phyloP scores from a whole-genome alignment of 768 basidiomycete genomes.

The Hypholoma sublateritium region DNA sequence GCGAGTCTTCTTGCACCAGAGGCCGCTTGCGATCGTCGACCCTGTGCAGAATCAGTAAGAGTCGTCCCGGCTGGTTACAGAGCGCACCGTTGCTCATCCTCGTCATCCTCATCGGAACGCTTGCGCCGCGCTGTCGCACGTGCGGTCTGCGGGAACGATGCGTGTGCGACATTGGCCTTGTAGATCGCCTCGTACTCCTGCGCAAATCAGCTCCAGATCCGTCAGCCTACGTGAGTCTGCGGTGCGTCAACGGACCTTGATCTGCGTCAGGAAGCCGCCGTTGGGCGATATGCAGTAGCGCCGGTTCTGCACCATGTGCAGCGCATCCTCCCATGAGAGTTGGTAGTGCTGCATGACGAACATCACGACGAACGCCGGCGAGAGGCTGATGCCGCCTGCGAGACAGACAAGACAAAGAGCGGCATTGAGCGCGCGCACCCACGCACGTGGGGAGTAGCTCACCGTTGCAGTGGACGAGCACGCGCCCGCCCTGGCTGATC shows the following conservation, averaged over 20 bases:
- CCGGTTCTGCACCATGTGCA: slow-evolving; percentile 86
- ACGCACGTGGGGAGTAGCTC: slow-evolving; percentile 15
- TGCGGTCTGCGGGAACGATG: slow-evolving; percentile 50
- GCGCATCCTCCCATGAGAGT: slow-evolving; percentile 84
- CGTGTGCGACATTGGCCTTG: slow-evolving; percentile 71
- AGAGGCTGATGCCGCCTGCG: slow-evolving; percentile 82
- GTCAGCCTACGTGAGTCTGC: not conserved
- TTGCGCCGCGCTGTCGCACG: slow-evolving; percentile 59
- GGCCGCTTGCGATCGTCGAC: slow-evolving; percentile 50
- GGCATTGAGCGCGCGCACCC: not conserved
- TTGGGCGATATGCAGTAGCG: slow-evolving; percentile 94
- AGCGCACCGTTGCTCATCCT: slow-evolving; percentile 39
- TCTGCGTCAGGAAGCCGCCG: slow-evolving; percentile 87
- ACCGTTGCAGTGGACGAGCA: slow-evolving; percentile 92
- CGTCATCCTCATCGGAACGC: slow-evolving; percentile 73
- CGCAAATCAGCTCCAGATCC: not conserved
- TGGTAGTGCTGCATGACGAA: slow-evolving; percentile 87
- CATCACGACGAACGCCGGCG: slow-evolving; percentile 90
- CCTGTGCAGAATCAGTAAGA: slow-evolving; percentile 21
- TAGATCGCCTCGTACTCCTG: slow-evolving; percentile 96
- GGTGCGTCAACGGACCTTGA: slow-evolving; percentile 58
- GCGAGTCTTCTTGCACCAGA: slow-evolving; percentile 33
- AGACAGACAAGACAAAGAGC: not conserved
- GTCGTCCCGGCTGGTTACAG: not conserved
- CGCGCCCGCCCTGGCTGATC: slow-evolving; percentile 61